Conservation (phyloP, 2,329 filamentous ascomycete genomes). For the Botrytis pseudocinerea region DNA sequence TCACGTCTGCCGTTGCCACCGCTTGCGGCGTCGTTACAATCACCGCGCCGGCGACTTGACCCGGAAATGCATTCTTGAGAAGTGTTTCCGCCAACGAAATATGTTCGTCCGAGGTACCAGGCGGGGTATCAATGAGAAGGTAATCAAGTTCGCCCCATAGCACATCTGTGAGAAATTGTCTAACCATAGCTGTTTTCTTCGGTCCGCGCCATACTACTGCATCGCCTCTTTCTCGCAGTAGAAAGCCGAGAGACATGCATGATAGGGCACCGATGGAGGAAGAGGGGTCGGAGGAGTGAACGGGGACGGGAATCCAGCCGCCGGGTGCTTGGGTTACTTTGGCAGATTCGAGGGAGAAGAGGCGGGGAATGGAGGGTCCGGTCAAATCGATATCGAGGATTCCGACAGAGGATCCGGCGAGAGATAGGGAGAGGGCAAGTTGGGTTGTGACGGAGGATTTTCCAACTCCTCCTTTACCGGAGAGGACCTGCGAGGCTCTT, state of each 20-base stretch:
- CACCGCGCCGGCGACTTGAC: conserved; percentile 81
- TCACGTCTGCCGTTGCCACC: conserved; percentile 88
- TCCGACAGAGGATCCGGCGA: conserved; percentile 84
- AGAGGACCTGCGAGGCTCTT: conserved; percentile 61
- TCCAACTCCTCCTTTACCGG: conserved; percentile 95
- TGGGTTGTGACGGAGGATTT: conserved; percentile 98
- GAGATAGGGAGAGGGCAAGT: conserved; percentile 82
- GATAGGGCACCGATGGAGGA: conserved; percentile 62
- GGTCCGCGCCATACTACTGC: conserved; percentile 97
- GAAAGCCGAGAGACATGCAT: conserved; percentile 92
- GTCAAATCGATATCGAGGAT: conserved; percentile 96
- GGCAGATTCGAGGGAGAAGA: conserved; percentile 84
- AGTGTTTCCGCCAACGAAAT: conserved; percentile 91
- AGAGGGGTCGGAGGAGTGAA: conserved; percentile 61
- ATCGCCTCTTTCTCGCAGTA: conserved; percentile 79
- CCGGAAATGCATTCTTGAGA: conserved; percentile 59
- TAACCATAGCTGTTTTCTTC: conserved; percentile 98
- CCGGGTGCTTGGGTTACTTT: conserved; percentile 90
- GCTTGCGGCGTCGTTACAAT: conserved; percentile 96
- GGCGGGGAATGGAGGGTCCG: conserved; percentile 91
- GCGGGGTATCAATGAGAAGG: conserved; percentile 91
- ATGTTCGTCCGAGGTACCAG: conserved; percentile 94
- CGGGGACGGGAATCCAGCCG: conserved; percentile 87
- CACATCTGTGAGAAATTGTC: conserved; percentile 91
- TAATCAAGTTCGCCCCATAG: conserved; percentile 88